A percentile compares a stretch with the other conserved stretches of the same genome.
phyloP scores from a whole-genome alignment of 768 basidiomycete species.

The Gelatoporia subvermispora region DNA sequence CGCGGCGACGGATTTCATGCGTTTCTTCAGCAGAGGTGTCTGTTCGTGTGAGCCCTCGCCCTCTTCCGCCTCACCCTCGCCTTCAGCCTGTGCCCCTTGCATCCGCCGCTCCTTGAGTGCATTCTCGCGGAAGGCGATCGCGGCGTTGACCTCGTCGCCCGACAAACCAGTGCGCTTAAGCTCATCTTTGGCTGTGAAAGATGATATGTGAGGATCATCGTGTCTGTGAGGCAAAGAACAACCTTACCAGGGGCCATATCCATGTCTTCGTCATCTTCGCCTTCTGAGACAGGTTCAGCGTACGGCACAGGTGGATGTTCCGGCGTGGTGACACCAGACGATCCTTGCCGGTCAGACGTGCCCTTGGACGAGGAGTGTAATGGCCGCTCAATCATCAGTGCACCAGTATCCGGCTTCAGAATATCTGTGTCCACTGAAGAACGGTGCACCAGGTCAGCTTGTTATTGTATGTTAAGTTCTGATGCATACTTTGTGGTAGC shows the following conservation, averaged over 20 bases:
- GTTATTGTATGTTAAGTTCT: neutral
- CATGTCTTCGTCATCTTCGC: conserved; percentile 83
- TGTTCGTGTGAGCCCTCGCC: conserved; percentile 29
- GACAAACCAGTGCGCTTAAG: conserved; percentile 74
- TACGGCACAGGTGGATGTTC: conserved; percentile 42
- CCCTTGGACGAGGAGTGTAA: conserved; percentile 39
- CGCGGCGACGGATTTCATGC: conserved; percentile 15
- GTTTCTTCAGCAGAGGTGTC: conserved; percentile 33
- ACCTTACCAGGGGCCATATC: conserved; percentile 52
- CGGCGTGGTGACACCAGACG: conserved; percentile 39
- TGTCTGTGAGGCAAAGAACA: neutral
- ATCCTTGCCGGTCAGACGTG: conserved; percentile 31
- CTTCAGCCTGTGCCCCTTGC: conserved; percentile 16
- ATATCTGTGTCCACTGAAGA: conserved; percentile 88
- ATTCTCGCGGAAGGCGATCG: conserved; percentile 81
- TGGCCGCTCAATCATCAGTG: conserved; percentile 69
- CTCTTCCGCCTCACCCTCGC: conserved; percentile 23
- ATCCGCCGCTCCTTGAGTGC: conserved; percentile 39
- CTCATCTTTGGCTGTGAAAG: conserved; percentile 57
- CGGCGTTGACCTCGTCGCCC: conserved; percentile 71
- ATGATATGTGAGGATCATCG: neutral
- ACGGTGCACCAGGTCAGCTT: neutral
- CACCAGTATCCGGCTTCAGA: conserved; percentile 81
- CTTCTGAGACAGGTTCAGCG: conserved; percentile 90
- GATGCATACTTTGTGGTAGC: conserved; percentile 81